Evolutionary conservation across 148 eudicot genomes (phyloP).

Genomic region (Limonium bicolor): DNA sequence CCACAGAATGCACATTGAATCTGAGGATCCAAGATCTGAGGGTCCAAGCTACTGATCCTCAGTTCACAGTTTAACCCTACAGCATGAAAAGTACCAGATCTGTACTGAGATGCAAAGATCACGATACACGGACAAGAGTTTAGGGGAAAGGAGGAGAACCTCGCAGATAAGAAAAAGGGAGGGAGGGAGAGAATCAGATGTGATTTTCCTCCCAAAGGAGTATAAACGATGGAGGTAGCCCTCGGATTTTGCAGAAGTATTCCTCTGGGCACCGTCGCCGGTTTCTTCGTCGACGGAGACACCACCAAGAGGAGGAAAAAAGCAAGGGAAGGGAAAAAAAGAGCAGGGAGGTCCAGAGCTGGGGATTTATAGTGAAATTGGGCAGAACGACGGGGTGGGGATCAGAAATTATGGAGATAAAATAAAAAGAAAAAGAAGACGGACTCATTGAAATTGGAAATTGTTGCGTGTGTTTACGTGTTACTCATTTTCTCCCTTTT

Average conservation of each 20-base stretch:
- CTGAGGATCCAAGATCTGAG: no score
- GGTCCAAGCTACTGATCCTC: no score
- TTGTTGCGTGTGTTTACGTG: no score
- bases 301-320: background rate
- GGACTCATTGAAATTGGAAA: no score
- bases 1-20: no score
- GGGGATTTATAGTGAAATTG: background rate
- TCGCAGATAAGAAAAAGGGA: conserved; percentile 3
- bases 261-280: background rate
- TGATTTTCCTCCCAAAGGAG: background rate
- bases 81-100: conserved; percentile 10
- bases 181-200: background rate
- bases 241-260: background rate
- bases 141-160: background rate
- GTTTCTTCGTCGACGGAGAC: conserved; percentile 5
- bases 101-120: background rate
- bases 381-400: background rate
- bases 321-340: conserved; percentile 3
- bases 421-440: no score
- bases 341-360: background rate
- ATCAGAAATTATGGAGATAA: no score
- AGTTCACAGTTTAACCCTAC: no score
- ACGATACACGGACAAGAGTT: background rate
- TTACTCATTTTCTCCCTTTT: no score
- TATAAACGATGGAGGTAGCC: background rate